These are phyloP conservation scores for Thermothielavioides terrestris DNA, from an alignment of 495 filamentous ascomycete species.

Conservation along the genomic window DNA sequence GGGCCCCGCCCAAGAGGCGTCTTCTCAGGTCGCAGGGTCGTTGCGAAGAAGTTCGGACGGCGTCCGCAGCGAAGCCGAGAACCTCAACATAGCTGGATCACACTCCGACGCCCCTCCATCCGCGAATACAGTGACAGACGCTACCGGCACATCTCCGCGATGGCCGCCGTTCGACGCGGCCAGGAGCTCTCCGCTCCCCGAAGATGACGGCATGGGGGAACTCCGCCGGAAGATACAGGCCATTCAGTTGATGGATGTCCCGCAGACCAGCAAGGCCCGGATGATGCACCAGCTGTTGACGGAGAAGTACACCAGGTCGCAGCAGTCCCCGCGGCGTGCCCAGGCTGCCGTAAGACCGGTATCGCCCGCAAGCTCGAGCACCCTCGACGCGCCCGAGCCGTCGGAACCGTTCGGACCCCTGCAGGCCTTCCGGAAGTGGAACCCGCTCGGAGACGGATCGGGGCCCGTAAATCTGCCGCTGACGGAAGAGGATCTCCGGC, in stretches of 20 bases:
- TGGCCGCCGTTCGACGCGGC: slow-evolving; percentile 5
- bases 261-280: slow-evolving; percentile 68
- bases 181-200: slow-evolving; percentile 49
- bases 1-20: neutral
- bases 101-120: neutral
- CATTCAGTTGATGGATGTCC: slow-evolving; percentile 57
- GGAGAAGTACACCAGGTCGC: slow-evolving; percentile 55
- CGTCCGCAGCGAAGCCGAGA: neutral
- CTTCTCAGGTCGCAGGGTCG: neutral
- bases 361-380: slow-evolving; percentile 24
- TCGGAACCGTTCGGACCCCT: slow-evolving; percentile 15
- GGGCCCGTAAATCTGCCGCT: slow-evolving; percentile 53
- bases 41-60: neutral
- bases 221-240: slow-evolving; percentile 68
- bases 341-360: slow-evolving; percentile 10
- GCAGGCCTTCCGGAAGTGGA: slow-evolving; percentile 36
- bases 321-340: slow-evolving; percentile 27
- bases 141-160: neutral
- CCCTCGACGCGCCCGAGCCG: slow-evolving; percentile 13
- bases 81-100: neutral
- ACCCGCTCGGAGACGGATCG: slow-evolving; percentile 23
- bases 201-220: slow-evolving; percentile 82
- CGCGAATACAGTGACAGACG: neutral
- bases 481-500: slow-evolving; percentile 58
- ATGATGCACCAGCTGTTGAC: slow-evolving; percentile 78